Conservation (phyloP, 352 stramenopile genomes). For the Pythium brassicae region DNA sequence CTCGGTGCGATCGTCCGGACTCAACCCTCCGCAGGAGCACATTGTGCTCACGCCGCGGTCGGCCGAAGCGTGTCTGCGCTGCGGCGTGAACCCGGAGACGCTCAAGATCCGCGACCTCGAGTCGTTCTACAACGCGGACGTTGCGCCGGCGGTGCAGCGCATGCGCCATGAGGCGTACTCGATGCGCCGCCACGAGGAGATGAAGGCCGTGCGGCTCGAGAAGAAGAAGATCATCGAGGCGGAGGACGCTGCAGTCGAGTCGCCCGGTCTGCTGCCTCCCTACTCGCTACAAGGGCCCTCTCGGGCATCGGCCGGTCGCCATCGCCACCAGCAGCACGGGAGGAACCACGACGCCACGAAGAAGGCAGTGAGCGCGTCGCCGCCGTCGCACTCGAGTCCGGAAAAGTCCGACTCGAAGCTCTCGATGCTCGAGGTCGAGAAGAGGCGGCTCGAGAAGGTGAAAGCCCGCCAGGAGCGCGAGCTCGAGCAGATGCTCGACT, state of each 20-base stretch:
- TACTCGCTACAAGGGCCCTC: no score
- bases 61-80: conserved; percentile 86
- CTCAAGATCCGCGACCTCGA: conserved; percentile 90
- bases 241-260: conserved; percentile 22
- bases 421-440: conserved; percentile 64
- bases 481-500: conserved; percentile 90
- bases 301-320: conserved; percentile 3
- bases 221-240: conserved; percentile 67
- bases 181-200: conserved; percentile 88
- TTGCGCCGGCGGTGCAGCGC: conserved; percentile 81
- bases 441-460: conserved; percentile 70
- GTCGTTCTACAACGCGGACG: conserved; percentile 84
- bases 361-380: neutral
- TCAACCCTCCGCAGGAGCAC: conserved; percentile 65
- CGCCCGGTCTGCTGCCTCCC: neutral
- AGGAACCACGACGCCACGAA: no score
- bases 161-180: conserved; percentile 92
- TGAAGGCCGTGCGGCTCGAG: conserved; percentile 79
- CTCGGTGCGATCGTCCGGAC: conserved; percentile 54
- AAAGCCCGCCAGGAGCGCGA: conserved; percentile 71
- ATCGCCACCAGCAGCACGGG: conserved; percentile 3
- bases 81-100: conserved; percentile 90
- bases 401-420: conserved; percentile 19
- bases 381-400: conserved; percentile 17
- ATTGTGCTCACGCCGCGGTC: conserved; percentile 87